These are phyloP conservation scores for Chlamydomonas sp. DNA, from an alignment of 139 green algal species.

Conservation along the genomic window DNA sequence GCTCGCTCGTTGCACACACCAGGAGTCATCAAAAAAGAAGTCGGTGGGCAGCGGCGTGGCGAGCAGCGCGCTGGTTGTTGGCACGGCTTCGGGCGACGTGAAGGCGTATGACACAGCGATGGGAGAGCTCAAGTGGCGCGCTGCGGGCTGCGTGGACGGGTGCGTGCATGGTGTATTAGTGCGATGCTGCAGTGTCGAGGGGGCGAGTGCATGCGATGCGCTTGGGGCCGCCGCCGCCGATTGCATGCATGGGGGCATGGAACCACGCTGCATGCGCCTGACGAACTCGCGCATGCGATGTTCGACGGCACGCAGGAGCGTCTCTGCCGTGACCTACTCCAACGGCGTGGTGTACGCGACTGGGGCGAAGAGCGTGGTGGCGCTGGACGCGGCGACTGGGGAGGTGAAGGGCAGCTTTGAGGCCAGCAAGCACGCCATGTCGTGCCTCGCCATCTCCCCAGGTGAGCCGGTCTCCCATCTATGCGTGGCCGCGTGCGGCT, in stretches of 20 bases:
- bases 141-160: slow-evolving; percentile 44
- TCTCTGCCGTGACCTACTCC: slow-evolving; percentile 24
- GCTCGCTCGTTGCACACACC: neutral
- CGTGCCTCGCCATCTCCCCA: slow-evolving; percentile 30
- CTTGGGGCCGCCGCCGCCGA: neutral
- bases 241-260: slow-evolving; percentile 1
- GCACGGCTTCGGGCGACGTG: slow-evolving; percentile 46
- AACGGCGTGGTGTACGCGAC: slow-evolving; percentile 18
- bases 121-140: slow-evolving; percentile 46
- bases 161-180: slow-evolving; percentile 14
- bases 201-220: neutral
- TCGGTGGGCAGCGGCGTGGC: neutral
- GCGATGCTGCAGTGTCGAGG: neutral
- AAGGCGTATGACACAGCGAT: slow-evolving; percentile 44
- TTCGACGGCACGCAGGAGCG: slow-evolving; percentile 22
- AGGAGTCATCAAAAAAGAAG: slow-evolving; percentile 26
- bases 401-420: slow-evolving; percentile 26
- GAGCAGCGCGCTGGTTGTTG: slow-evolving; percentile 30
- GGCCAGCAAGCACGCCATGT: slow-evolving; percentile 47
- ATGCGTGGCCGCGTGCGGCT: neutral
- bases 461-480: slow-evolving; percentile 21
- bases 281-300: neutral
- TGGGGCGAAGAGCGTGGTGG: slow-evolving; percentile 18
- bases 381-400: slow-evolving; percentile 17
- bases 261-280: slow-evolving; percentile 4